These are phyloP conservation scores for Kodamaea alishanica DNA, from an alignment of 1,139 yeast species.

Conservation along the genomic window DNA sequence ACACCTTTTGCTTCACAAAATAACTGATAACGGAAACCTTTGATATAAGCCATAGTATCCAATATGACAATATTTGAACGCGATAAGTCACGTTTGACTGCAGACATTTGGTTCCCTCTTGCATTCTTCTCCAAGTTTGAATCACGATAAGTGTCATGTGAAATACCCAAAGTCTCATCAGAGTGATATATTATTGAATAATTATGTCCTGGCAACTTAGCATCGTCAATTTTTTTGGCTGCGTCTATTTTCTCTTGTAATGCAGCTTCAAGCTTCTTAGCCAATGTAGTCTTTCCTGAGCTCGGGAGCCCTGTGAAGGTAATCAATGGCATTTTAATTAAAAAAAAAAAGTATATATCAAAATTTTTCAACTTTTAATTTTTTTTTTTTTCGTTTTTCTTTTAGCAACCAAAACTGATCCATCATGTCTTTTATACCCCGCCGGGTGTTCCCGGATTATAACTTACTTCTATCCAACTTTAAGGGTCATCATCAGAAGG, in stretches of 20 bases:
- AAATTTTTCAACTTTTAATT: not conserved
- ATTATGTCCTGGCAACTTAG: conserved; percentile 41
- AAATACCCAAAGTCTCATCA: conserved; percentile 74
- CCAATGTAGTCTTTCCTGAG: conserved; percentile 80
- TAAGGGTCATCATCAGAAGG: conserved; percentile 88
- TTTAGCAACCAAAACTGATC: not conserved
- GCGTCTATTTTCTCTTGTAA: conserved; percentile 47
- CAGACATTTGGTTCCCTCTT: conserved; percentile 82
- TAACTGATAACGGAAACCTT: conserved; percentile 91
- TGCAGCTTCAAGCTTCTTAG: conserved; percentile 46
- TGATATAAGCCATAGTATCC: conserved; percentile 85
- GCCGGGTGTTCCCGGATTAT: conserved; percentile 60
- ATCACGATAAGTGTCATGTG: conserved; percentile 63
- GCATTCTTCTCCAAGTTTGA: conserved; percentile 74
- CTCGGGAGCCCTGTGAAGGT: conserved; percentile 82
- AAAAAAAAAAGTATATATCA: not conserved
- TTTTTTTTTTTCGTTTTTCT: not conserved
- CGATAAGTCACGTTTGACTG: conserved; percentile 77
- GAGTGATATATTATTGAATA: conserved; percentile 64
- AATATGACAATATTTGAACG: conserved; percentile 71
- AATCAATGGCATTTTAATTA: conserved; percentile 70
- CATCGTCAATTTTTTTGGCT: conserved; percentile 29
- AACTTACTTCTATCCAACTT: conserved; percentile 72
- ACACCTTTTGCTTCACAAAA: conserved; percentile 89
- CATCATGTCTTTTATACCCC: conserved; percentile 42